Evolutionary conservation across 2,329 filamentous ascomycete species (phyloP), one percentile per base, ranked within the genome.

Genomic region (Geosmithia morbida): DNA sequence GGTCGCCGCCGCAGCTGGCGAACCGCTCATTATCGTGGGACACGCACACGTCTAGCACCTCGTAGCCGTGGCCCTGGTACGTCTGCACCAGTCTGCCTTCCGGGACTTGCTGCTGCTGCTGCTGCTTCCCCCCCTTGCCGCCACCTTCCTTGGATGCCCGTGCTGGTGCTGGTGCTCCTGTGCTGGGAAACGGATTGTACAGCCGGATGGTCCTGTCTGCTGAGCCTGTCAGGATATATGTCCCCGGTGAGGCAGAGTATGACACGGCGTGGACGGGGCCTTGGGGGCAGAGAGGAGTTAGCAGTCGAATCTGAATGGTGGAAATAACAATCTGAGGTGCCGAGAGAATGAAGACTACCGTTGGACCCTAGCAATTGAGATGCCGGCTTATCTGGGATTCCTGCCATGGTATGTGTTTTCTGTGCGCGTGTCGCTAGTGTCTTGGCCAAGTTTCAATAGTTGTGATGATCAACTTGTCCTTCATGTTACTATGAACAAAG

Each of bases 61-160:
- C 85, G 68, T 98, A 95, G 54, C 87, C 89, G 66, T 98, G 92
- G 2, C 85, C 87, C 37, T 81, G 70, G 67, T 95, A 98, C 37
- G 80, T 85, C 65, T 96, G 89, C 59, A 98, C 87, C 3, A 92
- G 80, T 2, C 71, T 69, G 54, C 73, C 75, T 50, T 72, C 59
- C 1, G 72, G 70, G 6, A 67, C 11, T n/a, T 26, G 17, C 41
- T 26, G 42, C 40, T 54, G 17, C n/a, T 45, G 45, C 10, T 41
- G 39, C 17, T 46, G 30, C 26, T 47, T 18, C 30, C 43, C n/a
- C n/a, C n/a, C n/a, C n/a, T n/a, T n/a, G n/a, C n/a, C n/a, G n/a
- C n/a, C n/a, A n/a, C n/a, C n/a, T 43, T 20, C 53, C 50, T 40
- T 54, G 52, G 29, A 56, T 49, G 30, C 4, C 8, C 33, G 57